Evolutionary conservation across 495 filamentous ascomycete species (phyloP).

Genomic region (Aspergillus hancockii): DNA sequence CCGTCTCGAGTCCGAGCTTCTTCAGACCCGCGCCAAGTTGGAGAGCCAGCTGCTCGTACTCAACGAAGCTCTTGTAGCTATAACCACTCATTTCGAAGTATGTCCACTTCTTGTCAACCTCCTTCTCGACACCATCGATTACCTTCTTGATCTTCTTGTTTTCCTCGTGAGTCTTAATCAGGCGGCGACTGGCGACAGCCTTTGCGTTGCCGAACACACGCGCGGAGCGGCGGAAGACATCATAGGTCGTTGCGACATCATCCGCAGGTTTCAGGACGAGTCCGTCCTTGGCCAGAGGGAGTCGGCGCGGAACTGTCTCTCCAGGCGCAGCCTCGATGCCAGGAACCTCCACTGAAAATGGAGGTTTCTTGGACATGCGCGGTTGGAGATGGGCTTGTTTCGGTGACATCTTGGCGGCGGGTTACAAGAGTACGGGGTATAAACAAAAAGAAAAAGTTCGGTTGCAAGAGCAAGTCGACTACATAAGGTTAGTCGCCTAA

Average conservation of each 20-base stretch:
- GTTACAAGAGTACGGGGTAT: not conserved
- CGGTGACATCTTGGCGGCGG: slow-evolving; percentile 36
- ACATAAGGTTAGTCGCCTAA: not conserved
- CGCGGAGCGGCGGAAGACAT: slow-evolving; percentile 77
- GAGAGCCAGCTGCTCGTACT: slow-evolving; percentile 77
- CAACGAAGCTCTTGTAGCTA: slow-evolving; percentile 81
- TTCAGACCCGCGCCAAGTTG: slow-evolving; percentile 76
- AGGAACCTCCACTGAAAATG: slow-evolving; percentile 80
- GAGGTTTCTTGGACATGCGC: slow-evolving; percentile 55
- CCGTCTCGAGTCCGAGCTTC: slow-evolving; percentile 74
- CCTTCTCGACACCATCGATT: slow-evolving; percentile 82
- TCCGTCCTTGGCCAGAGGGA: slow-evolving; percentile 68
- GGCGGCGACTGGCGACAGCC: slow-evolving; percentile 74
- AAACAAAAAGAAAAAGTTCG: slow-evolving; percentile 4
- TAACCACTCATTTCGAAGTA: slow-evolving; percentile 93
- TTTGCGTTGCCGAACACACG: slow-evolving; percentile 87
- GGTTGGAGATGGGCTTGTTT: slow-evolving; percentile 64
- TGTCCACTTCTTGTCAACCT: slow-evolving; percentile 94
- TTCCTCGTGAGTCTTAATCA: slow-evolving; percentile 85
- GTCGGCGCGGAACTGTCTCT: slow-evolving; percentile 87
- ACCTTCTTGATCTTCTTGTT: slow-evolving; percentile 97
- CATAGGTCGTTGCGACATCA: slow-evolving; percentile 80
- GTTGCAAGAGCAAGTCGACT: not conserved
- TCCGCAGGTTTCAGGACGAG: slow-evolving; percentile 66
- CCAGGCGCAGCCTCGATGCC: slow-evolving; percentile 71